Evolutionary conservation across 192 early-diverging fungal species (phyloP).

Genomic region (Funneliformis mosseae): DNA sequence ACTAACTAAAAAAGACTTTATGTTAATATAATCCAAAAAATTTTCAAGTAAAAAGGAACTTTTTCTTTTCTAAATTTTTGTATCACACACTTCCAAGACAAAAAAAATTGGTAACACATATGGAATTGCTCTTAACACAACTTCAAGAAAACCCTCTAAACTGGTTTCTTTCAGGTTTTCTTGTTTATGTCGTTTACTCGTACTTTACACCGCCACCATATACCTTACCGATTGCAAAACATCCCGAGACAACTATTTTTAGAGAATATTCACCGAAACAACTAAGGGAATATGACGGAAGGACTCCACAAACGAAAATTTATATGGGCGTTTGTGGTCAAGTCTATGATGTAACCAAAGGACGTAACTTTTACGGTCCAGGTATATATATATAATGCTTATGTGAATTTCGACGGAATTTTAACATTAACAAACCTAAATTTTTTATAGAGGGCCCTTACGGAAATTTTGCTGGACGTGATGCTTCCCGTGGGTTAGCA

Average conservation of each 20-base stretch:
- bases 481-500: slow-evolving; percentile 92
- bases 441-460: slow-evolving; percentile 78
- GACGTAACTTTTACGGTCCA: slow-evolving; percentile 89
- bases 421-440: not conserved
- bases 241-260: slow-evolving; percentile 63
- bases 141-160: slow-evolving; percentile 62
- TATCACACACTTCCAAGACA: not conserved
- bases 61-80: not conserved
- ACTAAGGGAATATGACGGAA: slow-evolving; percentile 73
- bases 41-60: too few relatives aligned
- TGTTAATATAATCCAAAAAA: too few relatives aligned
- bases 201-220: slow-evolving; percentile 44
- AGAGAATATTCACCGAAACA: slow-evolving; percentile 79
- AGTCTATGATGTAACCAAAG: slow-evolving; percentile 87
- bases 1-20: too few relatives aligned
- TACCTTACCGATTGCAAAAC: slow-evolving; percentile 37
- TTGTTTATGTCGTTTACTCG: slow-evolving; percentile 57
- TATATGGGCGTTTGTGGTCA: slow-evolving; percentile 82
- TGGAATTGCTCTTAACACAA: slow-evolving; percentile 3
- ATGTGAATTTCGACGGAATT: not conserved
- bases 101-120: not conserved
- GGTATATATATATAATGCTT: slow-evolving; percentile 43
- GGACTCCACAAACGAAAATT: slow-evolving; percentile 61
- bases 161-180: slow-evolving; percentile 64
- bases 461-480: slow-evolving; percentile 94